phyloP scores from a whole-genome alignment of 208 protist species.

The Herpetomonas samuelpessoai region DNA sequence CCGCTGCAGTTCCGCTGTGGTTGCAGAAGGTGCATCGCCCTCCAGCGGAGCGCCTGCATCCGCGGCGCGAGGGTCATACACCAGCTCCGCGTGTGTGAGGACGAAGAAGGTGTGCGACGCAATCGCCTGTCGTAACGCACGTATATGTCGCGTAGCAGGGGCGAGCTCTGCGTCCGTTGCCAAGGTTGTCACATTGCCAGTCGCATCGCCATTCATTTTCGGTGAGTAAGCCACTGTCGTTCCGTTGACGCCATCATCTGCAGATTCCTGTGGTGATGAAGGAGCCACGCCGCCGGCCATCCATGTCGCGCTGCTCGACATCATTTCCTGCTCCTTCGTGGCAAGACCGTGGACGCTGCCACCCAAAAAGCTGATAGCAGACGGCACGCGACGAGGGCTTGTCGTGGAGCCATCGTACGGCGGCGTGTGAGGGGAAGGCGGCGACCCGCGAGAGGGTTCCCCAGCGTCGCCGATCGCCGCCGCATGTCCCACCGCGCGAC shows the following conservation, averaged over 20 bases:
- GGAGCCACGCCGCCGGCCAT: no score
- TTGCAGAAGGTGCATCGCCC: neutral
- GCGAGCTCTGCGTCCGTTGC: neutral
- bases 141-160: neutral
- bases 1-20: neutral
- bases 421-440: conserved; percentile 1
- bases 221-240: no score
- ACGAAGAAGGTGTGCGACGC: conserved; percentile 39
- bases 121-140: conserved; percentile 27
- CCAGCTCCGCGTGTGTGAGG: conserved; percentile 30
- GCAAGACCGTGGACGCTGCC: no score
- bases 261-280: no score
- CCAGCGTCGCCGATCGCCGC: no score
- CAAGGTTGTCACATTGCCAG: no score
- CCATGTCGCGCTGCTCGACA: no score
- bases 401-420: neutral
- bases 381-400: neutral
- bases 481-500: no score
- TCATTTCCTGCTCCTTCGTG: no score
- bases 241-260: no score
- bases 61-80: conserved; percentile 10
- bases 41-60: neutral
- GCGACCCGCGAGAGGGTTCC: neutral
- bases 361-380: no score
- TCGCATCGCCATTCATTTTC: no score